phyloP scores from a whole-genome alignment of 2,329 filamentous ascomycete genomes.

The Massarina eburnea region DNA sequence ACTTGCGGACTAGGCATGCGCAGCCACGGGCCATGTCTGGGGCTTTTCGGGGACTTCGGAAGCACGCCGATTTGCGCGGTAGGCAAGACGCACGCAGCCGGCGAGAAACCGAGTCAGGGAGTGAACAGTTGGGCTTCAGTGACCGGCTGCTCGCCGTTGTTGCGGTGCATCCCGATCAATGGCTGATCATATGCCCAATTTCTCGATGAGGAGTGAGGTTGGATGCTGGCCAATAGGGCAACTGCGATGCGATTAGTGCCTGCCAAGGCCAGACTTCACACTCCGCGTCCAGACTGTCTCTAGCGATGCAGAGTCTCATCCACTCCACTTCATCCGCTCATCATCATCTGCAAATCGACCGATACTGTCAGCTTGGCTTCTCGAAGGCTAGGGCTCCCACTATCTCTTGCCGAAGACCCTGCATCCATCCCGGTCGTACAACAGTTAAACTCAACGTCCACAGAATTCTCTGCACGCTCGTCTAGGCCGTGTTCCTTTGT shows the following conservation, averaged over 20 bases:
- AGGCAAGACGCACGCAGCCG: background rate
- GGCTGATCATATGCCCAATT: slow-evolving; percentile 4
- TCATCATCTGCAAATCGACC: slow-evolving; percentile 9
- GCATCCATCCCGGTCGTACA: slow-evolving; percentile 10
- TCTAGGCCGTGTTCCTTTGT: slow-evolving; percentile 8
- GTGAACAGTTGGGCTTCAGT: background rate
- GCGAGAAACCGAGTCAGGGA: background rate
- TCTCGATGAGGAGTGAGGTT: background rate
- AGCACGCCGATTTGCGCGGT: slow-evolving; percentile 9
- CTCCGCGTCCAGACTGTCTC: slow-evolving; percentile 4
- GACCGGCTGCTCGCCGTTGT: background rate
- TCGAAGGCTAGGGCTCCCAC: slow-evolving; percentile 1
- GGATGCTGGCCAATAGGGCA: background rate
- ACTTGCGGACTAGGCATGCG: slow-evolving; percentile 21
- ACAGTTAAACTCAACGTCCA: slow-evolving; percentile 14
- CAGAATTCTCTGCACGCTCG: slow-evolving; percentile 2
- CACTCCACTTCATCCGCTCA: background rate
- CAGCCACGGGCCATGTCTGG: slow-evolving; percentile 19
- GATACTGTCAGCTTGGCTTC: slow-evolving; percentile 11
- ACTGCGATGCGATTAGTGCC: slow-evolving; percentile 5
- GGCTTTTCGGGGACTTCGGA: slow-evolving; percentile 8
- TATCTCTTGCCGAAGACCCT: slow-evolving; percentile 15
- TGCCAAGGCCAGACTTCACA: slow-evolving; percentile 13
- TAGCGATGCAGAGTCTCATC: too few species aligned
- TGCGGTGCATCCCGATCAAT: slow-evolving; percentile 1